A percentile compares a stretch with the other conserved stretches of the same genome.
Conservation (phyloP, 2,329 filamentous ascomycete genomes). For the Xylaria sp. region DNA sequence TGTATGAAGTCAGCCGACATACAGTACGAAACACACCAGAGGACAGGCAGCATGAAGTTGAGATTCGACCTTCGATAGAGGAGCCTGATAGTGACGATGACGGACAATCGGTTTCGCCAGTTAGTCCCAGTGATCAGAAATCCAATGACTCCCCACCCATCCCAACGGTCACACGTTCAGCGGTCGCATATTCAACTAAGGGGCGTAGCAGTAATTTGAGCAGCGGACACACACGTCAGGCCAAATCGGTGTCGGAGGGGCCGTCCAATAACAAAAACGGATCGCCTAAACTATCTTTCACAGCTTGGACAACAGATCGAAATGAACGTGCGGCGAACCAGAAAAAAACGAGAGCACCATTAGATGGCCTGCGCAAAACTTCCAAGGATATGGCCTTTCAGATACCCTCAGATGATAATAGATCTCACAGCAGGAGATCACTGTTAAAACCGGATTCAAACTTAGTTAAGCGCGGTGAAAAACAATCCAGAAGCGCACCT, state of each 20-base stretch:
- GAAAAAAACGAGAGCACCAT: slow-evolving; percentile 51
- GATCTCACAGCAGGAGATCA: slow-evolving; percentile 39
- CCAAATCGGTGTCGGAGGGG: slow-evolving; percentile 24
- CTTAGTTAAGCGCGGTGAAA: slow-evolving; percentile 46
- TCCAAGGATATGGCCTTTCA: slow-evolving; percentile 33
- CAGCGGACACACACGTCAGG: slow-evolving; percentile 7
- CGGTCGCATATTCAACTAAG: slow-evolving; percentile 29
- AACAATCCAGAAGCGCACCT: slow-evolving; percentile 55
- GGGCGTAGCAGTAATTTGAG: slow-evolving; percentile 4
- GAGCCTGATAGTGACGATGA: slow-evolving; percentile 33
- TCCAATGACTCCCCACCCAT: slow-evolving; percentile 31
- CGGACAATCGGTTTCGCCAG: slow-evolving; percentile 7
- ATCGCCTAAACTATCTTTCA: slow-evolving; percentile 33
- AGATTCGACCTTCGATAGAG: slow-evolving; percentile 34
- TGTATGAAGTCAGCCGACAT: slow-evolving; percentile 64
- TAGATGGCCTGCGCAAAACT: slow-evolving; percentile 30
- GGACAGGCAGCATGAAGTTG: slow-evolving; percentile 38
- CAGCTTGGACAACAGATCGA: slow-evolving; percentile 32
- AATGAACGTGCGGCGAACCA: slow-evolving; percentile 52
- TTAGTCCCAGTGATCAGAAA: slow-evolving; percentile 1
- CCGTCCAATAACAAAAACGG: slow-evolving; percentile 21
- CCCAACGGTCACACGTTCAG: slow-evolving; percentile 34
- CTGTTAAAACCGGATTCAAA: slow-evolving; percentile 40
- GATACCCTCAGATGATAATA: slow-evolving; percentile 33
- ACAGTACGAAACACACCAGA: slow-evolving; percentile 52